Conservation (phyloP, 2,329 filamentous ascomycete genomes). For the Penicillium sp. region DNA sequence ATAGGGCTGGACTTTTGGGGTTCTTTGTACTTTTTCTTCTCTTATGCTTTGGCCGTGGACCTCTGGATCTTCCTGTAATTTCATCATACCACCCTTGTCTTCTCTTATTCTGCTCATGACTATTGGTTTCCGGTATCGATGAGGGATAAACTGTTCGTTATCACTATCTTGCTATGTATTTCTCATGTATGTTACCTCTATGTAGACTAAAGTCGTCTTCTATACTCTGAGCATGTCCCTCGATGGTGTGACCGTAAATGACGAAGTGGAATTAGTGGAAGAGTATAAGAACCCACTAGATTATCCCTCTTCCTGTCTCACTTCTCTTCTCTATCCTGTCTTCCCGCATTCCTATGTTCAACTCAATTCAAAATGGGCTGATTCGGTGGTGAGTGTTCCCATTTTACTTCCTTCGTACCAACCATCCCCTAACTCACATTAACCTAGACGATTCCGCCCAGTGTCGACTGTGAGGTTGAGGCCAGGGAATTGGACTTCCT, state of each 20-base stretch:
- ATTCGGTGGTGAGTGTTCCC: constrained; percentile 18
- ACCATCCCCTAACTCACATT: neutral
- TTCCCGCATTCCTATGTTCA: neutral
- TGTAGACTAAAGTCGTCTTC: neutral
- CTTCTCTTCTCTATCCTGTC: neutral
- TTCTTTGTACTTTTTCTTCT: constrained; percentile 10
- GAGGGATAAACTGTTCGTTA: neutral
- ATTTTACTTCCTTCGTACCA: constrained; percentile 45
- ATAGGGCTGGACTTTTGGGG: constrained; percentile 10
- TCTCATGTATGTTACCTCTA: neutral
- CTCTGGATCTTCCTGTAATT: constrained; percentile 13
- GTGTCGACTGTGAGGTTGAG: constrained; percentile 70
- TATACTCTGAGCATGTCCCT: neutral
- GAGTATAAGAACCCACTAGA: neutral
- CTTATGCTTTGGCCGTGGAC: neutral
- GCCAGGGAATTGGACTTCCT: constrained; percentile 61
- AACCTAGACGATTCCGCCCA: constrained; percentile 46
- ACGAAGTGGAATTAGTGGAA: neutral
- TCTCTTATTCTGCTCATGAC: constrained; percentile 3
- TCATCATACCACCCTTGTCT: constrained; percentile 16
- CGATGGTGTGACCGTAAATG: neutral
- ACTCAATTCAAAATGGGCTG: constrained; percentile 23
- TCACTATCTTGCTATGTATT: neutral
- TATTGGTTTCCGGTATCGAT: neutral
- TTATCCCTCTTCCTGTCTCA: neutral